These are phyloP conservation scores for Talaromyces sp. DNA, from an alignment of 2,329 filamentous ascomycete species.

Conservation along the genomic window DNA sequence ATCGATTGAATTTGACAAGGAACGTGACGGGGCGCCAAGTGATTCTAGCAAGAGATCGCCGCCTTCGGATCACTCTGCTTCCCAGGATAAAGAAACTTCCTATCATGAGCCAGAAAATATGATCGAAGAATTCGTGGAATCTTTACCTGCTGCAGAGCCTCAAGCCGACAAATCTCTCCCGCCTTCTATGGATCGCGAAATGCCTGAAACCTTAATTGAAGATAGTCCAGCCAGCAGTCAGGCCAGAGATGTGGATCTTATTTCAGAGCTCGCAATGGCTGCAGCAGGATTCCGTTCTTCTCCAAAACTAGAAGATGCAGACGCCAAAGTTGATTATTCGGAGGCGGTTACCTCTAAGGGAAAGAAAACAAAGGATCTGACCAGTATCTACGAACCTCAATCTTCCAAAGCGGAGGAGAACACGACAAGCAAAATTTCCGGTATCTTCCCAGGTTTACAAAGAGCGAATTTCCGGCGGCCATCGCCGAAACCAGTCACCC, in stretches of 20 bases:
- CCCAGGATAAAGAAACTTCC: neutral
- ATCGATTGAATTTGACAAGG: slow-evolving; percentile 5
- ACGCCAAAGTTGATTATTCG: neutral
- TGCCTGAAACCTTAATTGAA: neutral
- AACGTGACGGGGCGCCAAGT: neutral
- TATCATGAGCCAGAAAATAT: neutral
- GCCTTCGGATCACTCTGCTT: neutral
- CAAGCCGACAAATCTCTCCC: neutral
- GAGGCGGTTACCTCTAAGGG: neutral
- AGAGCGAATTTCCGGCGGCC: slow-evolving; percentile 27
- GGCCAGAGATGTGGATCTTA: slow-evolving; percentile 9
- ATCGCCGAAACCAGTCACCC: slow-evolving; percentile 15
- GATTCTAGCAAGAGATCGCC: neutral
- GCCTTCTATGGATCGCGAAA: neutral
- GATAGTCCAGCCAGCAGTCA: slow-evolving; percentile 3
- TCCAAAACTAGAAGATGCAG: neutral
- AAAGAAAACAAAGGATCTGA: neutral
- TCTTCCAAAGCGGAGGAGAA: neutral
- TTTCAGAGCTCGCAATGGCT: slow-evolving; percentile 7
- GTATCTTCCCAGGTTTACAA: slow-evolving; percentile 31
- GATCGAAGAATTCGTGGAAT: neutral
- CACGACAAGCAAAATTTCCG: slow-evolving; percentile 24
- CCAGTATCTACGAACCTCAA: slow-evolving; percentile 1
- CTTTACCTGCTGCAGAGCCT: neutral
- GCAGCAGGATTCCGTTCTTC: slow-evolving; percentile 9